Conservation (phyloP, 2,329 filamentous ascomycete genomes). For the Aspergillus sp. region DNA sequence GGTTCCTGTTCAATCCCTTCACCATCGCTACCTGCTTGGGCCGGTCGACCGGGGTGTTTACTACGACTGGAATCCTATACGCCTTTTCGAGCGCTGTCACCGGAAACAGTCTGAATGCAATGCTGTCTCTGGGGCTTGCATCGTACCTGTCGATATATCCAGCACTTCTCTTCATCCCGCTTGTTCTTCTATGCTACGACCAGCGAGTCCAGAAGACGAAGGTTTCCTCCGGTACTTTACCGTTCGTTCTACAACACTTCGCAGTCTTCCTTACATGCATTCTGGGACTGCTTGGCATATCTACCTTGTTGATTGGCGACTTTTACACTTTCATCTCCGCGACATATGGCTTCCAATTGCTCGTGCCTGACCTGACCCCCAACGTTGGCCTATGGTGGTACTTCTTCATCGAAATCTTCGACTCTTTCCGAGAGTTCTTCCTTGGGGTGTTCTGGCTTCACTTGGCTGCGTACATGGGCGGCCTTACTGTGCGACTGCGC, state of each 20-base stretch:
- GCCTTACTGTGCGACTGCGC: slow-evolving; percentile 77
- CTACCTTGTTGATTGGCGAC: slow-evolving; percentile 69
- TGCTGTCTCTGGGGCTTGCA: slow-evolving; percentile 83
- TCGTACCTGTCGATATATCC: slow-evolving; percentile 93
- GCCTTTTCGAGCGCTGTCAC: slow-evolving; percentile 78
- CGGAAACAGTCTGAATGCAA: slow-evolving; percentile 71
- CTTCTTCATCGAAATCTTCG: slow-evolving; percentile 99
- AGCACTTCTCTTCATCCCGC: slow-evolving; percentile 77
- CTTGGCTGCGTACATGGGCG: slow-evolving; percentile 83
- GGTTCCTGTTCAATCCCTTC: slow-evolving; percentile 93
- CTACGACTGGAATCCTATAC: slow-evolving; percentile 81
- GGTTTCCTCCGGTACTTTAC: slow-evolving; percentile 26
- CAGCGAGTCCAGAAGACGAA: slow-evolving; percentile 48
- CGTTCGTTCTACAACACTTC: slow-evolving; percentile 60
- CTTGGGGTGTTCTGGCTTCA: slow-evolving; percentile 98
- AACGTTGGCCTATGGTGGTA: slow-evolving; percentile 99
- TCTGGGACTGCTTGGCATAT: slow-evolving; percentile 68
- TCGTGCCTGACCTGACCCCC: slow-evolving; percentile 87
- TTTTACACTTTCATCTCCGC: slow-evolving; percentile 87
- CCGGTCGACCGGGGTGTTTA: slow-evolving; percentile 84
- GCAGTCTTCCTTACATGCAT: slow-evolving; percentile 57
- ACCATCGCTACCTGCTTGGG: slow-evolving; percentile 88
- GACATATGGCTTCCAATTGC: slow-evolving; percentile 90
- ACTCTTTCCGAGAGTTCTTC: slow-evolving; percentile 96
- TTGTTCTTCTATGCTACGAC: slow-evolving; percentile 80